Percentiles rank a stretch among this genome's conserved stretches.
These are phyloP conservation scores for Rhizopogon vulgaris DNA, from an alignment of 768 basidiomycete species.

Conservation along the genomic window DNA sequence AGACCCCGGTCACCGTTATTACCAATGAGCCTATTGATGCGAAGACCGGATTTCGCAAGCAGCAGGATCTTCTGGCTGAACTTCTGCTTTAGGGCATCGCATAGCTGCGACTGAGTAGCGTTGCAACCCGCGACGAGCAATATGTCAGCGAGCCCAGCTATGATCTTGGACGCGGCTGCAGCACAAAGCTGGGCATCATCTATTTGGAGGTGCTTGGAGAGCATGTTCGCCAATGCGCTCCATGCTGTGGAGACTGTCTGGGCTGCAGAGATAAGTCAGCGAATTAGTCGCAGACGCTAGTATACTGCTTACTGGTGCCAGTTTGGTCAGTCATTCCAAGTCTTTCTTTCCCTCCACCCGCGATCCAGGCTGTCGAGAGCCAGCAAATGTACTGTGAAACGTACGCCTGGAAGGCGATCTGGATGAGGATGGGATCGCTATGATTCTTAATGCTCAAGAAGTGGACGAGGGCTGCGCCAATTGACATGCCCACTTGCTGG, in stretches of 20 bases:
- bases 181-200: constrained; percentile 18
- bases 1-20: constrained; percentile 27
- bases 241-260: constrained; percentile 40
- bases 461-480: constrained; percentile 19
- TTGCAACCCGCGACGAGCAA: constrained; percentile 23
- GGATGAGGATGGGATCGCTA: constrained; percentile 28
- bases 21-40: constrained; percentile 35
- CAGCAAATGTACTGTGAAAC: constrained; percentile 21
- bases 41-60: constrained; percentile 40
- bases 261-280: constrained; percentile 15
- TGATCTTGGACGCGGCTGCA: constrained; percentile 17
- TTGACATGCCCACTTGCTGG: constrained; percentile 10
- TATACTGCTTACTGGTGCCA: neutral
- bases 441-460: constrained; percentile 24
- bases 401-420: constrained; percentile 30
- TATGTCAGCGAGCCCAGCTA: constrained; percentile 23
- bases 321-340: constrained; percentile 27
- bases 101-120: constrained; percentile 20
- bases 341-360: constrained; percentile 25
- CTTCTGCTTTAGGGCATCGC: constrained; percentile 32
- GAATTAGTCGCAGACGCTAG: neutral
- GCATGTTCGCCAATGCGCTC: constrained; percentile 34
- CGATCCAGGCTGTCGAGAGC: constrained; percentile 23
- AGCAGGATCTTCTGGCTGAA: constrained; percentile 39
- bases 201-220: constrained; percentile 16